Evolutionary conservation across 352 stramenopile species (phyloP), one percentile per base, ranked within the genome.

Genomic region (Pythium sp.): DNA sequence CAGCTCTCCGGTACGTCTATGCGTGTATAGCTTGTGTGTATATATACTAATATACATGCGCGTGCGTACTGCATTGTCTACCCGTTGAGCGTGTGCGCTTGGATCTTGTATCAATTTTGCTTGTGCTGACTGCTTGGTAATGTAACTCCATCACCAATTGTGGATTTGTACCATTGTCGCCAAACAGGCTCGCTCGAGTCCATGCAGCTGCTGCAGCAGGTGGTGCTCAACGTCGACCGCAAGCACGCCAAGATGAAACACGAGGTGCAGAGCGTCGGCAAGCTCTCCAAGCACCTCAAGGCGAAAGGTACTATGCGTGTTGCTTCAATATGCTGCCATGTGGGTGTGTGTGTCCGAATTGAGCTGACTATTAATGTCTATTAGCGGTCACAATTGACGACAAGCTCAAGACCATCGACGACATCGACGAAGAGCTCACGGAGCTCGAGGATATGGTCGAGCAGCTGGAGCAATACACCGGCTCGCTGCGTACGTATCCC

Each of bases 401-500:
- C 46, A 91, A 93, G 67, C 89, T 93, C 79, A 71, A 80, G 43
- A 80, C 81, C 30, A 93, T 95, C 64, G 81, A 93, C 66, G 86
- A 89, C 53, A 89, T 95, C 34, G 85, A 95, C 66, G 85, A 93
- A 67, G 87, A 95, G 74, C 75, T 95, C n/a, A 79, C 75, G 4
- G 85, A 93, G 72, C 75, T 95, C 47, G 87, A 95, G 75, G 87
- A 95, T 46, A 93, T 95, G 85, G 86, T 95, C 61, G 80, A 93
- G n/a, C 84, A 95, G 62, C 77, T 95, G 26, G 85, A 95, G 43
- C 69, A 86, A 55, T 95, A 95, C 75, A 93, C 84, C 1, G 75
- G 73, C 34, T 86, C 84, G 11, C 72, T 95, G 20, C 80, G 87
- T 95, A 79, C 67, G 78, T 77, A 5, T 3, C 5, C 63, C 18